Conservation (phyloP, 2,329 filamentous ascomycete genomes). For the Pseudogymnoascus verrucosus region DNA sequence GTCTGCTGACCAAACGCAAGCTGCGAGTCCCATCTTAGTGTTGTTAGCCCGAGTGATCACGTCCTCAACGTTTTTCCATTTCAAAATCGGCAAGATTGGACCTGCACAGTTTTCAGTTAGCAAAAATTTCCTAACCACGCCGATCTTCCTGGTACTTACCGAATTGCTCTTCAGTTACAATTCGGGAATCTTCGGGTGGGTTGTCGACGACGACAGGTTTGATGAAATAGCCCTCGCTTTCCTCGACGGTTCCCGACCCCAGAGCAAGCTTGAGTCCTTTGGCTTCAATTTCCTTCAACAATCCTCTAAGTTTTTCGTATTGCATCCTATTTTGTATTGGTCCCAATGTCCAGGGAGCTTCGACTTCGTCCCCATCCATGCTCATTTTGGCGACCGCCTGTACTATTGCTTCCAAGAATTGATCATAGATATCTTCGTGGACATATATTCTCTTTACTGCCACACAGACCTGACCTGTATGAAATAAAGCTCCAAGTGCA, state of each 20-base stretch:
- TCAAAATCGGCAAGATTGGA: constrained; percentile 55
- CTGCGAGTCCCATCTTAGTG: constrained; percentile 44
- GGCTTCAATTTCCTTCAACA: constrained; percentile 45
- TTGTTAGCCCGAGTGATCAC: constrained; percentile 49
- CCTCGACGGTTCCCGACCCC: constrained; percentile 35
- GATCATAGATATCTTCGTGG: constrained; percentile 50
- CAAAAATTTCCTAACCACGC: not conserved
- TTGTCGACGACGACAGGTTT: constrained; percentile 51
- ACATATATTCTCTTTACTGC: constrained; percentile 53
- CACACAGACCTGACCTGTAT: constrained; percentile 48
- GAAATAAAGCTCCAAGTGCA: constrained; percentile 41
- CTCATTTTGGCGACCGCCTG: constrained; percentile 35
- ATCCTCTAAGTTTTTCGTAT: constrained; percentile 47
- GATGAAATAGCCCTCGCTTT: constrained; percentile 46
- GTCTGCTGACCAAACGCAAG: constrained; percentile 51
- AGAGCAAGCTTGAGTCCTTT: constrained; percentile 43
- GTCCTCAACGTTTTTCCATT: constrained; percentile 53
- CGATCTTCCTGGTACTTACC: constrained; percentile 29
- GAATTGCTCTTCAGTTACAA: constrained; percentile 54
- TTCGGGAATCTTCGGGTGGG: constrained; percentile 45
- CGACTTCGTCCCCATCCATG: constrained; percentile 28
- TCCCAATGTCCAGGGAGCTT: constrained; percentile 31
- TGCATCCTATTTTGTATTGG: constrained; percentile 58
- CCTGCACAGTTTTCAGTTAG: constrained; percentile 26
- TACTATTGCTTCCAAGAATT: constrained; percentile 41